Evolutionary conservation across 2,329 filamentous ascomycete genomes (phyloP), one percentile per base, ranked within the genome.

Genomic region (Graphilbum ipis-grandicollis): DNA sequence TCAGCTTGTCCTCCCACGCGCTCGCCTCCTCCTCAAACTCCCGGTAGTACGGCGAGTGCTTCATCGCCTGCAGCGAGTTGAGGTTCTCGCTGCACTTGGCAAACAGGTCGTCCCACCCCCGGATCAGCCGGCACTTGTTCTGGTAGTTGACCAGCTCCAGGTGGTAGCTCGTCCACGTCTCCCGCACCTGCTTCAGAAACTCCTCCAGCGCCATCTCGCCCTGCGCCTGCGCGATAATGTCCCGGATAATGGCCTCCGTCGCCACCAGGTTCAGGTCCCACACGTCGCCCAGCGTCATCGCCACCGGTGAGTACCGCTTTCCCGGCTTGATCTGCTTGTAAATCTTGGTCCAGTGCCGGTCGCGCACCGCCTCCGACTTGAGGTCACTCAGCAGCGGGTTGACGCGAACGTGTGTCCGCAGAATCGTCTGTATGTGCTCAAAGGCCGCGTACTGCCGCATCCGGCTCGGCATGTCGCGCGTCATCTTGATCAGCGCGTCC

Each of bases 381-480:
- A 99, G 68, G 45, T 98, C 90, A 5, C 76, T 72, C 4, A 99
- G 67, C 25, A 94, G 67, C 10, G 78, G 67, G 51, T 96, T 98
- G 47, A 93, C 84, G 55, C 93, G 96, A 44, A 94, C 68, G 34
- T 93, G 70, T 43, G 86, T 78, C 32, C 85, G 80, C 30, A 98
- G 71, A 22, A 92, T 81, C 44, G 75, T 84, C 54, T 98, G 92
- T 29, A 98, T 85, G 51, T 98, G 88, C 56, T 98, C 92, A 53
- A 98, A 99, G n/a, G 92, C 92, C 47, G 92, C 88, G 56, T 99
- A 99, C 52, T 98, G 92, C 42, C 92, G 78, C 88, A 98, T 96
- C 41, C 90, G 78, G 57, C 85, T 93, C 0, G 92, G 90, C 90
- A 98, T 96, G 44, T 96, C 88, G 60, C 93, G 96, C 26, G 86